These are phyloP conservation scores for Penicillium sp. DNA, from an alignment of 2,329 filamentous ascomycete species.

Conservation along the genomic window DNA sequence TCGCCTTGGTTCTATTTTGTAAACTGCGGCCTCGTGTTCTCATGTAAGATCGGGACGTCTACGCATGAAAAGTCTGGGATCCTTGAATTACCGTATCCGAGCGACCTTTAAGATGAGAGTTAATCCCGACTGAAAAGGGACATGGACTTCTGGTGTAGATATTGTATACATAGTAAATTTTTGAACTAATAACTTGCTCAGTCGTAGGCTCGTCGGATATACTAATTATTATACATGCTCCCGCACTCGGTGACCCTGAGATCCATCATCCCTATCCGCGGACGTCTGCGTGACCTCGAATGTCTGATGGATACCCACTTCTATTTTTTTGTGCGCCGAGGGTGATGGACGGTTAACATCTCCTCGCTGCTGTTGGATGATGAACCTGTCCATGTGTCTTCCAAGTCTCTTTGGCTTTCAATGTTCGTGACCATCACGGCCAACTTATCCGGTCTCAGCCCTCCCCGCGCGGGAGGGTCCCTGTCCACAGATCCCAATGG, in stretches of 20 bases:
- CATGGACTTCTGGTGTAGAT: background rate
- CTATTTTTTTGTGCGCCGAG: constrained; percentile 13
- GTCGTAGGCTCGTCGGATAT: background rate
- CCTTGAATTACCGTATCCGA: background rate
- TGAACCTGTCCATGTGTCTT: constrained; percentile 14
- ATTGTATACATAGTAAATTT: background rate
- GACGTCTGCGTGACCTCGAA: constrained; percentile 29
- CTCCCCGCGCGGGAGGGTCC: constrained; percentile 3
- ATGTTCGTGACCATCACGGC: constrained; percentile 29
- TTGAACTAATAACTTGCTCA: background rate
- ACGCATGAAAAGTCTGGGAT: background rate
- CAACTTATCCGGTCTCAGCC: constrained; percentile 28
- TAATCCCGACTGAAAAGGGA: background rate
- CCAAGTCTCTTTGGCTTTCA: constrained; percentile 19
- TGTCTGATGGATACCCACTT: constrained; percentile 27
- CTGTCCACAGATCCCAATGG: constrained; percentile 28
- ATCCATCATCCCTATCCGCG: constrained; percentile 9
- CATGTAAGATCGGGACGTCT: background rate
- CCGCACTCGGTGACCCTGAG: constrained; percentile 7
- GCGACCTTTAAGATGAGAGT: too few species aligned
- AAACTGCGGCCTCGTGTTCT: background rate
- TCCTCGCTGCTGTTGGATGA: constrained; percentile 27
- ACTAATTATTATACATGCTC: constrained; percentile 18
- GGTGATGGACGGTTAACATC: constrained; percentile 20
- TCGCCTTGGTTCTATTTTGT: background rate